Evolutionary conservation across 805 yeast genomes (phyloP), one percentile per base, ranked within the genome.

Genomic region (Cyberlindnera maclurae): DNA sequence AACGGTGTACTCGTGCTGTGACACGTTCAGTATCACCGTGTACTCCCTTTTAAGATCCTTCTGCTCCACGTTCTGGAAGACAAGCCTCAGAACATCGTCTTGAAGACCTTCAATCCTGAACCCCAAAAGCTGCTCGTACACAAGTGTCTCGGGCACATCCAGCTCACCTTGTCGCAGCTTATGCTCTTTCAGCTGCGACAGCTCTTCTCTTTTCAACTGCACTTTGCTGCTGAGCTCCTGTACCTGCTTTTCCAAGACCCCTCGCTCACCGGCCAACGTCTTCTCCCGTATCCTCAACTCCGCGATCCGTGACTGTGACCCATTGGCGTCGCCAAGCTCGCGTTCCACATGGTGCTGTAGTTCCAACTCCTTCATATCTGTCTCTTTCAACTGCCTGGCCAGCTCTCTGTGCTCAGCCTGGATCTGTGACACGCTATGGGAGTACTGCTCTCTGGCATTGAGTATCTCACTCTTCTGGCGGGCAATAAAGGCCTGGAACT

Each of bases 81-180:
- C 58, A 49, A 80, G 74, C 41, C 57, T 59, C 32, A 80, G 52
- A 26, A 67, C 46, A 38, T 71, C 75, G 7, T 66, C 69, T 15
- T 60, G 57, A 2, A 73, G 55, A 4, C 77, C 77, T 39, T 72
- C 75, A 15, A 80, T 68, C 27, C 62, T 60, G 40, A 80, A 52
- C 1, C 87, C 86, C 32, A 78, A 58, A 35, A 75, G 59, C 29
- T 62, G 55, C 43, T 79, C 83, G 57, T 70, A 75, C 30, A 69
- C 62, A 13, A 59, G 40, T 30, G 75, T 60, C 50, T 79, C 85
- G 0, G 77, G 76, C 12, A 61, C 59, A 41, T 77, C 77, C 30
- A 60, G 62, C 22, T 60, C 61, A 7, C 68, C 59, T 49, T 79
- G 84, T 9, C 51, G 44, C 15, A 57, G 55, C 27, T 75, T 51